Conservation (phyloP, 305 asterid genomes). For the Ajuga reptans region DNA sequence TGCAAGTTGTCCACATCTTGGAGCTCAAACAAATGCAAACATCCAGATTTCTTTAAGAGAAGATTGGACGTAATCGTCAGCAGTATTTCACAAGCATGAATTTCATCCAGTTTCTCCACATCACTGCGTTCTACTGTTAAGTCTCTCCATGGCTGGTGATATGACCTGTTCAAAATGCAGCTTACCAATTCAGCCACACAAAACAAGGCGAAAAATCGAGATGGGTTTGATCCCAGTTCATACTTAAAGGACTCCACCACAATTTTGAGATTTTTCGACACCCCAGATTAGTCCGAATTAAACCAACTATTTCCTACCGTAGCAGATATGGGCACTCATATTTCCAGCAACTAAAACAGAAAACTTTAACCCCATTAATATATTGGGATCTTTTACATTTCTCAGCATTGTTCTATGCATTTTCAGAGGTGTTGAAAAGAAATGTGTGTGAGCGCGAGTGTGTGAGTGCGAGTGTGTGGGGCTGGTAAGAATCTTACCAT, state of each 20-base stretch:
- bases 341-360: background rate
- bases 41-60: conserved; percentile 16
- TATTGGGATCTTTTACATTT: background rate
- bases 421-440: background rate
- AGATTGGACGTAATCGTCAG: conserved; percentile 30
- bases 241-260: background rate
- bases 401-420: background rate
- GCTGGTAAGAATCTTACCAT: conserved; percentile 42
- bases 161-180: conserved; percentile 33
- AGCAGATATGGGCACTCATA: background rate
- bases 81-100: conserved; percentile 38
- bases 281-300: background rate
- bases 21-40: conserved; percentile 17
- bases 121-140: conserved; percentile 19
- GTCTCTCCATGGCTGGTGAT: conserved; percentile 40
- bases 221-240: background rate
- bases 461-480: background rate
- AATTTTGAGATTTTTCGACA: background rate
- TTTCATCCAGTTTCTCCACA: conserved; percentile 31
- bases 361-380: background rate
- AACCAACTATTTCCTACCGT: background rate
- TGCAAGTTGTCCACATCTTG: conserved; percentile 25
- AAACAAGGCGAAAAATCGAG: background rate
- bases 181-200: background rate
- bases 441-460: background rate